Evolutionary conservation across 331 rosid species (phyloP).

Genomic region (Rhamnella rubrinervis): DNA sequence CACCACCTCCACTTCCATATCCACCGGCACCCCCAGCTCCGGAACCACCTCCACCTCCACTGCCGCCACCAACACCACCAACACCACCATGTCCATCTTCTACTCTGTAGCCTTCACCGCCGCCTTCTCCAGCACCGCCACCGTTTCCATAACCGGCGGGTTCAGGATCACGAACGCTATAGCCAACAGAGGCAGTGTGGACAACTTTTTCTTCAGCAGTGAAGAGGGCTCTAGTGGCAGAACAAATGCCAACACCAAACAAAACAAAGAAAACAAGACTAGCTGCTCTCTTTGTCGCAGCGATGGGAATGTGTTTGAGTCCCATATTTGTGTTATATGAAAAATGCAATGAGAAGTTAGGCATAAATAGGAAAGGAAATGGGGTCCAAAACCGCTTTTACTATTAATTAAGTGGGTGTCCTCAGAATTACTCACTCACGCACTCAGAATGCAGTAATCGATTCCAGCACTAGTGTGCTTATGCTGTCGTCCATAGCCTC

Average conservation of each 20-base stretch:
- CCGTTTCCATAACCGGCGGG: background rate
- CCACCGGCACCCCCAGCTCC: conserved; percentile 7
- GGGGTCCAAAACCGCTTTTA: conserved; percentile 7
- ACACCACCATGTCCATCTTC: too few relatives aligned
- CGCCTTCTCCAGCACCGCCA: conserved; percentile 17
- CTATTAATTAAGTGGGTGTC: conserved; percentile 10
- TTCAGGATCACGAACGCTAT: background rate
- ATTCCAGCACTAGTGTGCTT: background rate
- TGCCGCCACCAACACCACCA: background rate
- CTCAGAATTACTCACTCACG: background rate
- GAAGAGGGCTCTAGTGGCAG: conserved; percentile 20
- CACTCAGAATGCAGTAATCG: background rate
- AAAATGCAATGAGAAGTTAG: background rate
- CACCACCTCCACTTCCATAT: conserved; percentile 6
- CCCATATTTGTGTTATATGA: background rate
- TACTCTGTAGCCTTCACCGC: background rate
- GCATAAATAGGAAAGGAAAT: conserved; percentile 20
- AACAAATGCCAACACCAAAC: conserved; percentile 25
- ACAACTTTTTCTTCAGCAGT: background rate
- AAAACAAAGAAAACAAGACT: conserved; percentile 21
- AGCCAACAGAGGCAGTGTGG: background rate
- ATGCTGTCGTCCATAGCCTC: conserved; percentile 14
- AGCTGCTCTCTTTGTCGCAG: background rate
- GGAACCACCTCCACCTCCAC: conserved; percentile 5
- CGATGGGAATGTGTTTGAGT: conserved; percentile 15